phyloP scores from a whole-genome alignment of 495 filamentous ascomycete species.

The Penicillium roqueforti region DNA sequence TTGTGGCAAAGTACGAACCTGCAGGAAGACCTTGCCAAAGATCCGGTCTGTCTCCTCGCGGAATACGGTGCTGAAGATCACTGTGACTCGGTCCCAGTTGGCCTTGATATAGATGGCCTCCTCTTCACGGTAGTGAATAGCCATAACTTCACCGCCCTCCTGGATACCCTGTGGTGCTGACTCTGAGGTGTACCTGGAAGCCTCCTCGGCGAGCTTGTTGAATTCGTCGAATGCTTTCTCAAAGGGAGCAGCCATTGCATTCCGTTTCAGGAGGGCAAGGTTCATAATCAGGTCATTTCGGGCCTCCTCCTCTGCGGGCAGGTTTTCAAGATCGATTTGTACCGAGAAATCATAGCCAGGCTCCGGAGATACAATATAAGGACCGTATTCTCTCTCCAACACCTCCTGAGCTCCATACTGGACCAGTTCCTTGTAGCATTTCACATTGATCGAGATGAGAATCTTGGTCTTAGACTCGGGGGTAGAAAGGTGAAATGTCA shows the following conservation, averaged over 20 bases:
- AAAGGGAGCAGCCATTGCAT: slow-evolving; percentile 97
- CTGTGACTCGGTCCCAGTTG: slow-evolving; percentile 91
- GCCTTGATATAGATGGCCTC: slow-evolving; percentile 99
- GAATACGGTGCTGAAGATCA: slow-evolving; percentile 98
- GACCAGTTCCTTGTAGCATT: slow-evolving; percentile 89
- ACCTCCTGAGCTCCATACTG: slow-evolving; percentile 89
- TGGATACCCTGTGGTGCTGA: slow-evolving; percentile 81
- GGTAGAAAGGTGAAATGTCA: slow-evolving; percentile 95
- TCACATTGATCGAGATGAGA: slow-evolving; percentile 84
- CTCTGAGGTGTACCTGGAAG: slow-evolving; percentile 85
- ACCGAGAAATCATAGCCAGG: slow-evolving; percentile 93
- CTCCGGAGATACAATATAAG: slow-evolving; percentile 84
- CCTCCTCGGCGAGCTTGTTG: slow-evolving; percentile 75
- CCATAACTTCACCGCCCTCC: slow-evolving; percentile 90
- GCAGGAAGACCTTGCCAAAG: slow-evolving; percentile 92
- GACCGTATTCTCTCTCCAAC: slow-evolving; percentile 88
- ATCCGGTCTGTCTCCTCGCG: slow-evolving; percentile 95
- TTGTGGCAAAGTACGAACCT: slow-evolving; percentile 32
- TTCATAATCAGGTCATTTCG: slow-evolving; percentile 80
- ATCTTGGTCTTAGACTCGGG: slow-evolving; percentile 90
- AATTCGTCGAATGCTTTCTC: slow-evolving; percentile 94
- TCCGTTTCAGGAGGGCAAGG: slow-evolving; percentile 87
- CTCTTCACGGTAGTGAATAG: slow-evolving; percentile 96
- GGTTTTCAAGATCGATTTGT: slow-evolving; percentile 76
- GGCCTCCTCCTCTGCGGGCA: slow-evolving; percentile 75